A percentile compares a stretch with the other conserved stretches of the same genome.
phyloP scores from a whole-genome alignment of 768 basidiomycete genomes.

The Glaciozyma martinii region DNA sequence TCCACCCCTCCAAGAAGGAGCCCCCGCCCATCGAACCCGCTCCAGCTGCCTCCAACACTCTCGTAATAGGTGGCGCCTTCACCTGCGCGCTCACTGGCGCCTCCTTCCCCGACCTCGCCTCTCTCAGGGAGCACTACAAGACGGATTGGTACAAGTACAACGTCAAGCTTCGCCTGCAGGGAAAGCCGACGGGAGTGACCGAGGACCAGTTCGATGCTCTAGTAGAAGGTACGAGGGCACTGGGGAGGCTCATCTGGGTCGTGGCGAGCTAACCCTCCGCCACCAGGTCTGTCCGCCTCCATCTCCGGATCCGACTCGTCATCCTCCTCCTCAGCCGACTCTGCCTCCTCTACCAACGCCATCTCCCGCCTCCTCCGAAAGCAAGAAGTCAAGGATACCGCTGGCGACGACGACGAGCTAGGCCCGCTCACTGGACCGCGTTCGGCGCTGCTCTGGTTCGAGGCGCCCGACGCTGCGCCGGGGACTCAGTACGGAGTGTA shows the following conservation, averaged over 20 bases:
- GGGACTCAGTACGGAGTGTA: constrained; percentile 84
- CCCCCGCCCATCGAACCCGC: neutral
- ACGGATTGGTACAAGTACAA: constrained; percentile 99
- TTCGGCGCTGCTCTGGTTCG: constrained; percentile 81
- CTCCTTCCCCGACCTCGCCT: constrained; percentile 62
- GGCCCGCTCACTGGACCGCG: constrained; percentile 45
- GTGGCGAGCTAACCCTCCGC: neutral
- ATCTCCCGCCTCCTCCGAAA: constrained; percentile 61
- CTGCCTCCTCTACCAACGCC: constrained; percentile 45
- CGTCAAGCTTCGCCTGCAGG: constrained; percentile 58
- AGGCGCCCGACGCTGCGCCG: constrained; percentile 56
- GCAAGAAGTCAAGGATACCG: constrained; percentile 45
- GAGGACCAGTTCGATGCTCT: constrained; percentile 66
- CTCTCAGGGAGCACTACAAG: constrained; percentile 75
- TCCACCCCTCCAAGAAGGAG: constrained; percentile 12
- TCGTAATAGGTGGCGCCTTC: constrained; percentile 9
- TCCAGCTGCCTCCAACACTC: neutral
- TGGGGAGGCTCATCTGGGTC: neutral
- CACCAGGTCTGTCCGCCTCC: constrained; percentile 67
- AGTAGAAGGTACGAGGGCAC: constrained; percentile 58
- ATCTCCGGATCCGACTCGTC: constrained; percentile 69
- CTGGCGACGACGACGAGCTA: constrained; percentile 33
- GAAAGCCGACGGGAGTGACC: constrained; percentile 51
- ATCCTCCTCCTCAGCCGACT: constrained; percentile 7
- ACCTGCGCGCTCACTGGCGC: constrained; percentile 42